phyloP scores from a whole-genome alignment of 2,329 filamentous ascomycete species.

The Ceratocystis alfenasii region DNA sequence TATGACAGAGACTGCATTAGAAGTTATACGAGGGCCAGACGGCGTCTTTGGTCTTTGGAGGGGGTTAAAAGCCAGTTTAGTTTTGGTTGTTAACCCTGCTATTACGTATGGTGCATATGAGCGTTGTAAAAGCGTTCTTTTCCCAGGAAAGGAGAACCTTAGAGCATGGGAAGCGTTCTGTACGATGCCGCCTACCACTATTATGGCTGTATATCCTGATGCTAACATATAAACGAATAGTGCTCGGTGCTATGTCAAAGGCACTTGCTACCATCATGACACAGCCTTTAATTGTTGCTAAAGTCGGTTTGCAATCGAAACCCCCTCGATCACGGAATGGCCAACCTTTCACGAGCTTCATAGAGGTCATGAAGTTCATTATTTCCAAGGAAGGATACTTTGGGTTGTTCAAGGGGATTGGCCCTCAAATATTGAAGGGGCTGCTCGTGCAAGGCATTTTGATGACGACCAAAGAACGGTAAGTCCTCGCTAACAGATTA shows the following conservation, averaged over 20 bases:
- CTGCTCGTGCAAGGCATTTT: slow-evolving; percentile 86
- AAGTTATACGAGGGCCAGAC: slow-evolving; percentile 84
- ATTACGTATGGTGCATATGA: slow-evolving; percentile 98
- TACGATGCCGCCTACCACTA: slow-evolving; percentile 37
- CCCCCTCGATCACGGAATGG: slow-evolving; percentile 74
- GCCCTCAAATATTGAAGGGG: slow-evolving; percentile 84
- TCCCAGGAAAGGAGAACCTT: slow-evolving; percentile 62
- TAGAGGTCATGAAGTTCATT: slow-evolving; percentile 92
- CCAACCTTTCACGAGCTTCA: slow-evolving; percentile 84
- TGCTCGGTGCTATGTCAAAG: slow-evolving; percentile 88
- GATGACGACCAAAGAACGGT: slow-evolving; percentile 99
- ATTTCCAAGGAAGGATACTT: slow-evolving; percentile 70
- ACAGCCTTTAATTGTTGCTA: slow-evolving; percentile 92
- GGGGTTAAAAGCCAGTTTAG: slow-evolving; percentile 87
- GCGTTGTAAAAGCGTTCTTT: slow-evolving; percentile 64
- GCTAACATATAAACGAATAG: slow-evolving; percentile 33
- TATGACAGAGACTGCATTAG: slow-evolving; percentile 71
- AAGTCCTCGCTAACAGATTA: slow-evolving; percentile 27
- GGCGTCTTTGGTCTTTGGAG: slow-evolving; percentile 84
- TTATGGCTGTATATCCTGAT: background rate
- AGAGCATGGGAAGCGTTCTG: slow-evolving; percentile 81
- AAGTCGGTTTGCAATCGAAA: slow-evolving; percentile 89
- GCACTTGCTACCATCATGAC: slow-evolving; percentile 81
- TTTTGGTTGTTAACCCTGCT: slow-evolving; percentile 88
- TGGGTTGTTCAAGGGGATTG: slow-evolving; percentile 94